Evolutionary conservation across 2,329 filamentous ascomycete species (phyloP).

Genomic region (Neofusicoccum kwambonambiense): DNA sequence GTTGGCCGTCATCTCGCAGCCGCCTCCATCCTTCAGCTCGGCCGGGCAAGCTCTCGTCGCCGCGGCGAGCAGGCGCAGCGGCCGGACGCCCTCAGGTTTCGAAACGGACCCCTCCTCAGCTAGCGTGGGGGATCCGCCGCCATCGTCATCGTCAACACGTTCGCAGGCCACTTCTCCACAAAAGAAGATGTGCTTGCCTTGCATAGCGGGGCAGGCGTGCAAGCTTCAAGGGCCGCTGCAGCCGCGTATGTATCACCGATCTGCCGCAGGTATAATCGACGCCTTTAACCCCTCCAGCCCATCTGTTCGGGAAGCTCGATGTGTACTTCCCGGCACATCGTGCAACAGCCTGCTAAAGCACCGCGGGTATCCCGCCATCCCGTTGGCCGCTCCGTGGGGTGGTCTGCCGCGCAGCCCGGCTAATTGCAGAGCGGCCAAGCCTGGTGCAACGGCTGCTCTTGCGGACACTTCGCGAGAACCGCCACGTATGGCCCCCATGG

Average conservation of each 20-base stretch:
- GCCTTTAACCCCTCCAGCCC: neutral
- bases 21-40: neutral
- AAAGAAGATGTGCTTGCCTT: conserved; percentile 4
- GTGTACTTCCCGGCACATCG: neutral
- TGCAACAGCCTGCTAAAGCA: neutral
- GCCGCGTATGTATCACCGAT: neutral
- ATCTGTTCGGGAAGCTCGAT: neutral
- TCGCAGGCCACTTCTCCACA: neutral
- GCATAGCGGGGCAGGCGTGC: neutral
- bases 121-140: conserved; percentile 8
- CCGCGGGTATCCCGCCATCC: neutral
- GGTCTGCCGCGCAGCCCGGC: neutral
- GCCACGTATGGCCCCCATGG: neutral
- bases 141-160: neutral
- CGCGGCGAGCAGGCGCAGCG: no score
- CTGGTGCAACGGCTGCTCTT: neutral
- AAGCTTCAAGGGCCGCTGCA: neutral
- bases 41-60: neutral
- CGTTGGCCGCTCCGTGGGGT: neutral
- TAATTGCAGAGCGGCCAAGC: neutral
- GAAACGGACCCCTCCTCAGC: neutral
- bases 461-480: neutral
- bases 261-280: neutral
- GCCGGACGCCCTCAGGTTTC: neutral
- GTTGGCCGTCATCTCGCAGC: neutral